A percentile compares a stretch with the other conserved stretches of the same genome.
These are phyloP conservation scores for Rhodocollybia butyracea DNA, from an alignment of 768 basidiomycete species.

Conservation along the genomic window DNA sequence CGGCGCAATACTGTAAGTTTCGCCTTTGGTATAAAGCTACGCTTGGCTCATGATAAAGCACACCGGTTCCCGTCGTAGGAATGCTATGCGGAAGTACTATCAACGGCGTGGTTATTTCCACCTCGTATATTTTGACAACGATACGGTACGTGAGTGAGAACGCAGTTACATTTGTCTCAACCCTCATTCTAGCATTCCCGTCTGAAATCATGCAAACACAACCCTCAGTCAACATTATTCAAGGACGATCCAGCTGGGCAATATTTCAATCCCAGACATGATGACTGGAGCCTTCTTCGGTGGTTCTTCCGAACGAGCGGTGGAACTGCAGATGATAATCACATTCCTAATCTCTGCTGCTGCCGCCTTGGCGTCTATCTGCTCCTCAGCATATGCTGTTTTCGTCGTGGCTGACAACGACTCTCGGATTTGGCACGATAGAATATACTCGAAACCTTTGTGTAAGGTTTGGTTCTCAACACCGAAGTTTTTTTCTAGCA, in stretches of 20 bases:
- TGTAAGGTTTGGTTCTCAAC: constrained; percentile 4
- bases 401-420: constrained; percentile 64
- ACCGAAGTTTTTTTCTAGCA: background rate
- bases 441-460: constrained; percentile 44
- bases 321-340: constrained; percentile 86
- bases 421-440: constrained; percentile 60
- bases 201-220: constrained; percentile 66
- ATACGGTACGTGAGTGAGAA: constrained; percentile 48
- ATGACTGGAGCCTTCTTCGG: constrained; percentile 92
- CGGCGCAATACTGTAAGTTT: constrained; percentile 73
- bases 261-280: constrained; percentile 84
- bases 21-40: background rate
- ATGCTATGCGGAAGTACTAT: constrained; percentile 86
- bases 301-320: constrained; percentile 80
- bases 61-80: constrained; percentile 73
- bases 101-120: constrained; percentile 67
- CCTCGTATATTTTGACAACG: constrained; percentile 69
- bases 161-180: background rate
- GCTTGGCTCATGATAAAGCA: background rate
- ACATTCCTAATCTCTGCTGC: constrained; percentile 90
- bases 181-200: constrained; percentile 35
- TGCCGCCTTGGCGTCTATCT: constrained; percentile 67
- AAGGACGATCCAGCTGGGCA: constrained; percentile 54
- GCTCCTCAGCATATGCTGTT: constrained; percentile 59
- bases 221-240: background rate